phyloP scores from a whole-genome alignment of 139 green algal genomes.

The Cymbomonas tetramitiformis region DNA sequence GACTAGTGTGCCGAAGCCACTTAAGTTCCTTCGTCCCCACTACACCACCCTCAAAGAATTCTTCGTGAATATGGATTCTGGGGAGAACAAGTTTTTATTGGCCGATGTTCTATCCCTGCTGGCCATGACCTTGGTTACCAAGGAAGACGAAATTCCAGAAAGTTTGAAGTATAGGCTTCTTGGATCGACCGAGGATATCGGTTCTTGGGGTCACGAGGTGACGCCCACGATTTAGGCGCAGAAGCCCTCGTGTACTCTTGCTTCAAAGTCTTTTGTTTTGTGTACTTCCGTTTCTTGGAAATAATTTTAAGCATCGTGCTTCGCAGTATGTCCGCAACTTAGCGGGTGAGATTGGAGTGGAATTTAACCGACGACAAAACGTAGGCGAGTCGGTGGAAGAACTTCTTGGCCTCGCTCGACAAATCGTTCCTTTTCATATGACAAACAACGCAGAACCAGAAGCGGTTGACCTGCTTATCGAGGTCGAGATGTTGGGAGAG shows the following conservation, averaged over 20 bases:
- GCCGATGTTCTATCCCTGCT: constrained; percentile 91
- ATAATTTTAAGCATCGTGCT: no score
- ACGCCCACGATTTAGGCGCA: not conserved
- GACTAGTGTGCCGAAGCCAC: constrained; percentile 92
- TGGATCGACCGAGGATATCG: constrained; percentile 33
- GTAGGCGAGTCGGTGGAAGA: constrained; percentile 35
- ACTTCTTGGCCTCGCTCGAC: constrained; percentile 67
- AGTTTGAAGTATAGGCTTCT: constrained; percentile 69
- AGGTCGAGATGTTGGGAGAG: constrained; percentile 46
- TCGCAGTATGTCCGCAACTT: constrained; percentile 54
- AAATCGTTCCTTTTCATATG: constrained; percentile 95
- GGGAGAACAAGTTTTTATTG: constrained; percentile 40
- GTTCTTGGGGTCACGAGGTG: constrained; percentile 81
- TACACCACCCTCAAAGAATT: constrained; percentile 53
- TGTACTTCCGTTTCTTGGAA: no score
- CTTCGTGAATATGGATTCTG: constrained; percentile 38
- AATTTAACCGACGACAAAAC: constrained; percentile 41
- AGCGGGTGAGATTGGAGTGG: constrained; percentile 66
- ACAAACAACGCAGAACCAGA: constrained; percentile 92
- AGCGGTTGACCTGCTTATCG: constrained; percentile 92
- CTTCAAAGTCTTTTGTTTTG: no score
- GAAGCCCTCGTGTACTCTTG: not conserved
- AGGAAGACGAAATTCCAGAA: constrained; percentile 48
- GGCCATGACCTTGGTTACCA: constrained; percentile 61
- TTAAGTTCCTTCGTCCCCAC: constrained; percentile 91